A percentile compares a stretch with the other conserved stretches of the same genome.
These are phyloP conservation scores for Penicillium rolfsii DNA, from an alignment of 2,329 filamentous ascomycete genomes.

Conservation along the genomic window DNA sequence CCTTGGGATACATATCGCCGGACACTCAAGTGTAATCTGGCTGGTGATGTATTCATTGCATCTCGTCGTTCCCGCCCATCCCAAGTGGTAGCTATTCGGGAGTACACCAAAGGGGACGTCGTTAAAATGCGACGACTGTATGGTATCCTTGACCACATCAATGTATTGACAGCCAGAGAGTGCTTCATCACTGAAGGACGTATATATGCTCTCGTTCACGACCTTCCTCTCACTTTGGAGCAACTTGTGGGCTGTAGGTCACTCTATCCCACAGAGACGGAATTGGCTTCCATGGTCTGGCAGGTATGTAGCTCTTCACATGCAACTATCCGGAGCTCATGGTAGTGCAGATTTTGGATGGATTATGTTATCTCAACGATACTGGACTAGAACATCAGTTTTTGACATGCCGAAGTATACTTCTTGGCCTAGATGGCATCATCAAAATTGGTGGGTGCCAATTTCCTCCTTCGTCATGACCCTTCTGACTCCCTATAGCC, in stretches of 20 bases:
- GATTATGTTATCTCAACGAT: slow-evolving; percentile 24
- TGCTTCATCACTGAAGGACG: slow-evolving; percentile 12
- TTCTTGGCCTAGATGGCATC: slow-evolving; percentile 29
- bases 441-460: slow-evolving; percentile 33
- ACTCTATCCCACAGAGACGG: slow-evolving; percentile 21
- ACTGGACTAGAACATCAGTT: slow-evolving; percentile 27
- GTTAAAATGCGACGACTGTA: slow-evolving; percentile 4
- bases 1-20: slow-evolving; percentile 20
- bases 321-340: slow-evolving; percentile 6
- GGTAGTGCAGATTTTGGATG: slow-evolving; percentile 26
- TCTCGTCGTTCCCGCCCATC: slow-evolving; percentile 10
- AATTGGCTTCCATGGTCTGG: slow-evolving; percentile 23
- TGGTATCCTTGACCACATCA: slow-evolving; percentile 14
- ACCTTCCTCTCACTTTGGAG: slow-evolving; percentile 25
- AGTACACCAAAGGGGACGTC: slow-evolving; percentile 3
- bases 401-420: slow-evolving; percentile 33
- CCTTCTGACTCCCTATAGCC: slow-evolving; percentile 17
- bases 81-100: slow-evolving; percentile 18
- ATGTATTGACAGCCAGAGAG: slow-evolving; percentile 17
- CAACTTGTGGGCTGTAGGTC: slow-evolving; percentile 17
- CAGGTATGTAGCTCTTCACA: slow-evolving; percentile 16
- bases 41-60: slow-evolving; percentile 13
- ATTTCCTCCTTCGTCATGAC: background rate
- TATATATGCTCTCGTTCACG: slow-evolving; percentile 17
- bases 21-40: slow-evolving; percentile 17